phyloP scores from a whole-genome alignment of 352 stramenopile species.

The Globisporangium lucens region DNA sequence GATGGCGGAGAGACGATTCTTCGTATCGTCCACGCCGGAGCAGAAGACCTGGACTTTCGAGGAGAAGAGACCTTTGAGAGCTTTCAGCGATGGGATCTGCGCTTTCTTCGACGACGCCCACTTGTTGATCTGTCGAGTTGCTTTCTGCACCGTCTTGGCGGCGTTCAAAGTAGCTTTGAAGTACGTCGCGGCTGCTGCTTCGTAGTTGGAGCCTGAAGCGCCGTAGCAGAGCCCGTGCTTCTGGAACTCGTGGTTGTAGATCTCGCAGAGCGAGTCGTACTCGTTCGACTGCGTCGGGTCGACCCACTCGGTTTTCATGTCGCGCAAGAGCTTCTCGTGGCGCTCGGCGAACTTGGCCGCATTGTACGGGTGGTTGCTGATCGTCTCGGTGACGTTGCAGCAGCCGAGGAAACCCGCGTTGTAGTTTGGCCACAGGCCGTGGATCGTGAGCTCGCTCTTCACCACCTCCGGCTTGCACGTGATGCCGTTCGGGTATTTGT shows the following conservation, averaged over 20 bases:
- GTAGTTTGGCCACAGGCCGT: conserved; percentile 79
- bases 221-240: conserved; percentile 56
- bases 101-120: conserved; percentile 32
- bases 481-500: conserved; percentile 64
- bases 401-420: conserved; percentile 65
- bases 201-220: conserved; percentile 50
- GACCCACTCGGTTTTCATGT: conserved; percentile 65
- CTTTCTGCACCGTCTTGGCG: conserved; percentile 29
- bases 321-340: conserved; percentile 40
- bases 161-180: conserved; percentile 56
- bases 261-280: conserved; percentile 67
- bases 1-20: conserved; percentile 57
- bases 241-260: conserved; percentile 89
- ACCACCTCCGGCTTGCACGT: conserved; percentile 41
- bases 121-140: conserved; percentile 49
- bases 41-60: conserved; percentile 66
- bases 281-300: conserved; percentile 48
- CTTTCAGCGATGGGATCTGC: conserved; percentile 21
- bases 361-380: conserved; percentile 59
- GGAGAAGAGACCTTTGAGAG: conserved; percentile 49
- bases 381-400: conserved; percentile 55
- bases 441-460: conserved; percentile 64
- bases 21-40: conserved; percentile 46
- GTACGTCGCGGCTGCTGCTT: conserved; percentile 52
- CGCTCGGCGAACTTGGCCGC: conserved; percentile 38